Conservation (phyloP, 306 rosid genomes). For the Abrus pulchellus region DNA sequence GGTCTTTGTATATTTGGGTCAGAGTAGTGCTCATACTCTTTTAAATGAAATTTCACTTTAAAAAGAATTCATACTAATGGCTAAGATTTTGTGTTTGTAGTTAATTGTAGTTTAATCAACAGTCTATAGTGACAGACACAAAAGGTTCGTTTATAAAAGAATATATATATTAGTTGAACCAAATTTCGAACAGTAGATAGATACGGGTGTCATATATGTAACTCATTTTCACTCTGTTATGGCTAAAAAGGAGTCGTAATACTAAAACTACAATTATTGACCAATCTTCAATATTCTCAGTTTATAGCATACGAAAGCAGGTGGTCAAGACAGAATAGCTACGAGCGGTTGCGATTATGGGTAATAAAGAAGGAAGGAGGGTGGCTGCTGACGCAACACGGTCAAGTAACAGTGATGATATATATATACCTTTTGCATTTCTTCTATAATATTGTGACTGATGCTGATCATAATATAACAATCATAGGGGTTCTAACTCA, state of each 20-base stretch:
- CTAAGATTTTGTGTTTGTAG: constrained; percentile 4
- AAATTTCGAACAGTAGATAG: constrained; percentile 2
- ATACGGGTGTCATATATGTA: background rate
- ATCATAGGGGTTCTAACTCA: constrained; percentile 25
- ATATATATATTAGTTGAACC: background rate
- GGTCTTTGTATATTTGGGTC: too few relatives aligned
- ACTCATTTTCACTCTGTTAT: constrained; percentile 37
- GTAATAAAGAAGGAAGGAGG: constrained; percentile 45
- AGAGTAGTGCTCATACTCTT: too few relatives aligned
- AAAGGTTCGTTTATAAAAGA: background rate
- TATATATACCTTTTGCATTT: constrained; percentile 22
- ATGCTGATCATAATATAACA: constrained; percentile 51
- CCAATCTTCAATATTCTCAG: background rate
- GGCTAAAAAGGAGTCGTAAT: constrained; percentile 11
- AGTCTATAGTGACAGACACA: background rate
- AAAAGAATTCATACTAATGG: background rate
- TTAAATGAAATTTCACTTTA: too few relatives aligned
- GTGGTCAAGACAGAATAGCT: constrained; percentile 42
- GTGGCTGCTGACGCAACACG: constrained; percentile 40
- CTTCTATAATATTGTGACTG: constrained; percentile 34
- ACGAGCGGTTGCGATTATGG: constrained; percentile 16
- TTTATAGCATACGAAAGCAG: constrained; percentile 34
- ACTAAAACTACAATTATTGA: constrained; percentile 31
- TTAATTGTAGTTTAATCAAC: background rate
- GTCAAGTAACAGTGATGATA: constrained; percentile 52